Evolutionary conservation across 2,329 filamentous ascomycete genomes (phyloP), one percentile per base, ranked within the genome.

Genomic region (Microsporum canis): DNA sequence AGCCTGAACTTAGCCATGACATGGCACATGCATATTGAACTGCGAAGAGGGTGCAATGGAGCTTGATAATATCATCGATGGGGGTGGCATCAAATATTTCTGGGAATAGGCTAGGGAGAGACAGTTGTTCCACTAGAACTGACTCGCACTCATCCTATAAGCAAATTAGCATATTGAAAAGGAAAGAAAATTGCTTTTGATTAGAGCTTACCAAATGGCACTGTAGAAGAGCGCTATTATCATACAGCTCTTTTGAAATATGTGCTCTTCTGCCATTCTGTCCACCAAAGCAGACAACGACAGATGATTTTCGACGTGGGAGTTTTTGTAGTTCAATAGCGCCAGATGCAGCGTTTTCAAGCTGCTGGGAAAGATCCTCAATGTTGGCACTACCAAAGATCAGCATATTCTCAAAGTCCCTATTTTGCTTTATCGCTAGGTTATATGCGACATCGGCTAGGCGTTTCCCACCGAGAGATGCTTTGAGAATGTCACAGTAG

Each of bases 1-100:
- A 41, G 1, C 75, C 75, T 10, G 65, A 66, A 17, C 74, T 69
- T 0, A 76, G 68, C 75, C 76, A 77, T 2, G 65, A 60, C 36
- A 62, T 67, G 0, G 75, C 73, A 34, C 66, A 70, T 0, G 76
- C 64, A 57, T 75, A 75, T 51, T 77, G 74, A 7, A 73, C 41
- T 0, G 74, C 66, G 49, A 77, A 76, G 0, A 75, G 61, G 39
- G 67, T 65, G 5, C 68, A 70, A 14, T 79, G 77, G 0, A 77
- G 65, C 23, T 63, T 58, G 12, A 69, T 66, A 3, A 57, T 14
- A 3, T 62, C 60, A 31, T 68, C 63, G 1, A 39, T 27, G 3
- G 55, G 8, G 3, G 5, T n/a, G 3, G 55, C 2, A 1, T 56
- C 5, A 12, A 76, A 61, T 8, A 61, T 61, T 6, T 3, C n/a